Conservation (phyloP, 2,329 filamentous ascomycete species). For the Colletotrichum falcatum region DNA sequence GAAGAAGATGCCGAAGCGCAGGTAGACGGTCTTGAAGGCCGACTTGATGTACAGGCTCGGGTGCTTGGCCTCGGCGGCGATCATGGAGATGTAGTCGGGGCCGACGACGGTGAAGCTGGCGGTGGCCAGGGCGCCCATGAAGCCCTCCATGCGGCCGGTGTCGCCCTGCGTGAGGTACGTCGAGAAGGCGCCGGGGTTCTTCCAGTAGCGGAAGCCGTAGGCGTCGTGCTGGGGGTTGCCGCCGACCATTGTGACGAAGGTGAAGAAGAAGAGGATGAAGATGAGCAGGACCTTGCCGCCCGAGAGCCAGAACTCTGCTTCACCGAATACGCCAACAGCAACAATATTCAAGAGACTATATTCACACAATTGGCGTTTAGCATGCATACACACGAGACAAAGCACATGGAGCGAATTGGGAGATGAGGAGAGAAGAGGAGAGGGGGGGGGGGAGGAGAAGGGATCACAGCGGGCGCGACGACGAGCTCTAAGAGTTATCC, state of each 20-base stretch:
- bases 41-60: constrained; percentile 70
- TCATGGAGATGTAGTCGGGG: constrained; percentile 74
- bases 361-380: constrained; percentile 36
- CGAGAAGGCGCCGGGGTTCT: constrained; percentile 39
- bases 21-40: constrained; percentile 70
- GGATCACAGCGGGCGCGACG: constrained; percentile 25
- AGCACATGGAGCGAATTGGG: background rate
- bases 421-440: background rate
- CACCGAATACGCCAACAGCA: constrained; percentile 57
- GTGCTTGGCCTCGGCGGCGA: constrained; percentile 74
- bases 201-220: constrained; percentile 43
- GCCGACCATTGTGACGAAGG: constrained; percentile 57
- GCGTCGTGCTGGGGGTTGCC: constrained; percentile 45
- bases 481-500: constrained; percentile 27
- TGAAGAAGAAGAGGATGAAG: constrained; percentile 72
- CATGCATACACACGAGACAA: constrained; percentile 30
- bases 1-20: constrained; percentile 66
- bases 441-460: background rate
- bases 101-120: constrained; percentile 74
- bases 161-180: constrained; percentile 54
- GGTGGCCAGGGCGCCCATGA: constrained; percentile 75
- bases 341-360: constrained; percentile 42
- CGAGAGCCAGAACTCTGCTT: constrained; percentile 69
- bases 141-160: constrained; percentile 77
- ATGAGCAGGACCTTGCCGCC: constrained; percentile 67